Conservation (phyloP, 2,329 filamentous ascomycete genomes). For the Scedosporium boydii region DNA sequence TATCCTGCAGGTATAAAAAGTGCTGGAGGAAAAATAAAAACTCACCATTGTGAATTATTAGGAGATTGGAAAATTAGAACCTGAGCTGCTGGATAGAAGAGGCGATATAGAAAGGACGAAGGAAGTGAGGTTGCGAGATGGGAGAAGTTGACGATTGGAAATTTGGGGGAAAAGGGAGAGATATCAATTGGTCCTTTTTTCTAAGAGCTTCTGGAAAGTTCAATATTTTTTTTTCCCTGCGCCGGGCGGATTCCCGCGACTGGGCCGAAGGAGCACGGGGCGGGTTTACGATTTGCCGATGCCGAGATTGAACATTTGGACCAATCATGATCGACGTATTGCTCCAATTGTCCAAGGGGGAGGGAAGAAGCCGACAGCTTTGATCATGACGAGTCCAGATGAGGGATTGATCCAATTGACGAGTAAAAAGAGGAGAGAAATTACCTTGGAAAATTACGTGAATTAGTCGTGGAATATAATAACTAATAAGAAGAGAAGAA, state of each 20-base stretch:
- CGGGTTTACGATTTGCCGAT: conserved; percentile 4
- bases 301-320: not conserved
- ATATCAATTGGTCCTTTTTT: conserved; percentile 3
- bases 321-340: not conserved
- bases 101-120: conserved; percentile 1
- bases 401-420: too few relatives aligned
- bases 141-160: not conserved
- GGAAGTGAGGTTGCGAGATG: not conserved
- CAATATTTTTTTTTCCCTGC: conserved; percentile 3
- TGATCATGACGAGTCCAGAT: too few relatives aligned
- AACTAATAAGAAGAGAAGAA: not conserved
- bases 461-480: too few relatives aligned
- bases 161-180: not conserved
- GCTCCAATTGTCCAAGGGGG: not conserved
- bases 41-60: conserved; percentile 7
- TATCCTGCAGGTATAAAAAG: too few relatives aligned
- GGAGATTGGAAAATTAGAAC: not conserved
- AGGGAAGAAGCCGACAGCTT: not conserved
- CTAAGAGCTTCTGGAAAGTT: conserved; percentile 14
- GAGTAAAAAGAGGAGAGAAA: too few relatives aligned
- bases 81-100: not conserved
- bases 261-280: not conserved
- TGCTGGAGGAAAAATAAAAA: not conserved
- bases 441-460: too few relatives aligned
- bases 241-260: not conserved